Evolutionary conservation across 1,284 basidiomycete genomes (phyloP).

Genomic region (Trametes hirsuta): DNA sequence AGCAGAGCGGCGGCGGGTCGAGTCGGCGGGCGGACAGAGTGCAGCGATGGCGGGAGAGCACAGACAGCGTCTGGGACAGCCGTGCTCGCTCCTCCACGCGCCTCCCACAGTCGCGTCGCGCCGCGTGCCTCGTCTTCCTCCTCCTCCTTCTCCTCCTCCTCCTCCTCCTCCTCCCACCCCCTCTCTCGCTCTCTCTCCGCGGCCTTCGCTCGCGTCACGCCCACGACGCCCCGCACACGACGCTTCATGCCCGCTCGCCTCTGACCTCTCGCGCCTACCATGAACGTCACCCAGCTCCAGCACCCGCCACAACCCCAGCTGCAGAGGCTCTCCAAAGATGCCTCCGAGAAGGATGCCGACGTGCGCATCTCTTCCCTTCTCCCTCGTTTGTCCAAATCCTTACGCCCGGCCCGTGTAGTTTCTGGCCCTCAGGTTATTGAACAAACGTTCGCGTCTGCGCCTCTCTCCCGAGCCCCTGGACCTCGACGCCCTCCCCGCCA

Average conservation of each 20-base stretch:
- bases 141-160: neutral
- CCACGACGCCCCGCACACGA: neutral
- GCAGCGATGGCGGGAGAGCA: neutral
- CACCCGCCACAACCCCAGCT: conserved; percentile 35
- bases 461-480: conserved; percentile 56
- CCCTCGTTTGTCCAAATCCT: neutral
- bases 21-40: neutral
- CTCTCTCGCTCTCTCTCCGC: neutral
- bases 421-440: conserved; percentile 49
- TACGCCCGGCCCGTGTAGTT: conserved; percentile 39
- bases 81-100: no score
- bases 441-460: conserved; percentile 63
- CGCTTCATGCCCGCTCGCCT: neutral
- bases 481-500: conserved; percentile 44
- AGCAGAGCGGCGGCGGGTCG: neutral
- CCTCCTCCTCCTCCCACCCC: neutral
- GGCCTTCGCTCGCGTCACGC: neutral
- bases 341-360: conserved; percentile 47
- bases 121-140: neutral
- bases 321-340: conserved; percentile 38
- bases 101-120: conserved; percentile 2
- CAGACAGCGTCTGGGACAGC: neutral
- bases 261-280: conserved; percentile 17
- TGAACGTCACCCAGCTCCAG: conserved; percentile 46
- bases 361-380: conserved; percentile 34